A percentile compares a stretch with the other conserved stretches of the same genome.
phyloP scores from a whole-genome alignment of 1,284 basidiomycete species.

The Trametes polyzona region DNA sequence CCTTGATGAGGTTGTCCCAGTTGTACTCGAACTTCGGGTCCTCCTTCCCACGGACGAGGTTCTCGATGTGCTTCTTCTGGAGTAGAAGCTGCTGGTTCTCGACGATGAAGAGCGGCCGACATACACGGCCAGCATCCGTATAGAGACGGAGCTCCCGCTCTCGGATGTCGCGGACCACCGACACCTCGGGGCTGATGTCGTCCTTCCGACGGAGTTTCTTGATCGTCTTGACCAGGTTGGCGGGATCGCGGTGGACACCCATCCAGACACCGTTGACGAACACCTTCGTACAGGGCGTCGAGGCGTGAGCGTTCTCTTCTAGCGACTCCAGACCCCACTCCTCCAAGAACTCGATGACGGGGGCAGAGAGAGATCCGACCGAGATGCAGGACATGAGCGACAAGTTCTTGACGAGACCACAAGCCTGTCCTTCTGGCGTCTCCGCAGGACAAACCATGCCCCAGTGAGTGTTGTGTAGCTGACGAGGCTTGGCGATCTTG shows the following conservation, averaged over 20 bases:
- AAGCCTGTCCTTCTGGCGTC: slow-evolving; percentile 99
- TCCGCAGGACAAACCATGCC: slow-evolving; percentile 99
- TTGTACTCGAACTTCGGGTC: slow-evolving; percentile 53
- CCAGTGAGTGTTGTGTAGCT: slow-evolving; percentile 99
- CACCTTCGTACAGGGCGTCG: slow-evolving; percentile 89
- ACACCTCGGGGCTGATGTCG: slow-evolving; percentile 96
- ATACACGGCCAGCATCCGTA: slow-evolving; percentile 96
- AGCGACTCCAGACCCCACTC: slow-evolving; percentile 96
- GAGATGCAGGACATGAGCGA: slow-evolving; percentile 98
- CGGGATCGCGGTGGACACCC: slow-evolving; percentile 97
- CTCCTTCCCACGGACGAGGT: slow-evolving; percentile 57
- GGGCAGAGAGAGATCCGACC: slow-evolving; percentile 94
- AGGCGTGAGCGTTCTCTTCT: slow-evolving; percentile 87
- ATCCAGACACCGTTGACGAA: slow-evolving; percentile 99
- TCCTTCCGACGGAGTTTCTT: slow-evolving; percentile 92
- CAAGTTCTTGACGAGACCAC: slow-evolving; percentile 98
- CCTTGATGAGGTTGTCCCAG: slow-evolving; percentile 87
- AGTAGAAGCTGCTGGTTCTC: slow-evolving; percentile 86
- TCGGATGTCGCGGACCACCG: slow-evolving; percentile 95
- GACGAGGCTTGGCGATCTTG: slow-evolving; percentile 99
- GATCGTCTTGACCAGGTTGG: slow-evolving; percentile 91
- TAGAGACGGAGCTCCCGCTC: slow-evolving; percentile 94
- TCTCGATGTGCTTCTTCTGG: slow-evolving; percentile 85
- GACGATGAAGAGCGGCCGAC: slow-evolving; percentile 96
- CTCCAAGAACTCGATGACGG: slow-evolving; percentile 98